Base-by-base conservation (phyloP, 257 asterid species). In the Plantago ovata region DNA sequence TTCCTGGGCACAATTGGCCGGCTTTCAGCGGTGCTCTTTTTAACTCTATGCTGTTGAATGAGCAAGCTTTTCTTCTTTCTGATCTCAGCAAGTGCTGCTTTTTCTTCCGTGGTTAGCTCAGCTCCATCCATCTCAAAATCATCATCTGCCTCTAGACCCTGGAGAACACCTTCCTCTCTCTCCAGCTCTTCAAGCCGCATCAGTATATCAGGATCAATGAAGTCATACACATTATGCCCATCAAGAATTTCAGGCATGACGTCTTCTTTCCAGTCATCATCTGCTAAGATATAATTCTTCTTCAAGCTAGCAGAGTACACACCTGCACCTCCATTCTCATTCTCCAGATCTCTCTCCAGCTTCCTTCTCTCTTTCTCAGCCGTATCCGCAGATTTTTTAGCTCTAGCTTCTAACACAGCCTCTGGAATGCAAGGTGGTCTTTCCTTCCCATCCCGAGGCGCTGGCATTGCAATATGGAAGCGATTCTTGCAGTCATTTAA, bases 251-350 rank as follows among this genome's bases (percentile, higher is more conserved):
- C 96, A 0, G 97, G 97, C 75, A 89, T 80, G 20, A 68, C 47
- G 48, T 93, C 96, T 64, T 82, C 94, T 71, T 93, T 93, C 99
- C 99, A 93, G 43, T 89, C 95, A 18, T 84, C 92, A 23, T 84
- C 10, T 12, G 95, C 99, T 18, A 93, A 79, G 39, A 89, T 77
- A 64, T 89, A 84, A 66, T 77, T 75, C 84, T 93, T 93, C 50
- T 64, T 93, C 85, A 93, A 69, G 80, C 85, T 86, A 12, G 96
- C 97, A n/a, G 98, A 93, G 77, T 93, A 93, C 7, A 93, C 98
- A 76, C 97, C 98, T 0, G 98, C 98, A 68, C 98, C 98, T 32
- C 98, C 98, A 70, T 89, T 93, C 73, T 89, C 98, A 54, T 89
- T 68, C 79, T 93, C 97, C 39, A 93, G 69, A 74, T 93, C 98